These are phyloP conservation scores for Xylariaceae sp. DNA, from an alignment of 2,329 filamentous ascomycete genomes.

Conservation along the genomic window DNA sequence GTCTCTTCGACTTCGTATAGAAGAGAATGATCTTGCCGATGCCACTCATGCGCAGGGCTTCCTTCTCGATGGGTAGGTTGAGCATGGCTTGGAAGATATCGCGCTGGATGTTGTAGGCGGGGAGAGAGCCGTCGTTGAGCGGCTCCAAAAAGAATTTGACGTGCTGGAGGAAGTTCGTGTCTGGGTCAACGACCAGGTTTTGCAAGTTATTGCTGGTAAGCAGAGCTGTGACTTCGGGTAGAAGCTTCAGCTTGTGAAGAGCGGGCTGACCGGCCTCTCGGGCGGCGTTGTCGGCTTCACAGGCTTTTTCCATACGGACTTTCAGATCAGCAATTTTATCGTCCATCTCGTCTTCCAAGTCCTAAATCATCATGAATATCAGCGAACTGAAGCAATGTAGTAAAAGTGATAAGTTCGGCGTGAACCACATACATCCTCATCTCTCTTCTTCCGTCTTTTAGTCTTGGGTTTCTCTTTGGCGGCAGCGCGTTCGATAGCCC, in stretches of 20 bases:
- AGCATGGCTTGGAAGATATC: slow-evolving; percentile 85
- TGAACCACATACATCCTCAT: slow-evolving; percentile 74
- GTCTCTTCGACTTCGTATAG: slow-evolving; percentile 93
- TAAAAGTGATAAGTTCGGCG: background rate
- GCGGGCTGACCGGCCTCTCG: slow-evolving; percentile 82
- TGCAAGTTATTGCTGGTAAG: slow-evolving; percentile 90
- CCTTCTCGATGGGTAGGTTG: slow-evolving; percentile 87
- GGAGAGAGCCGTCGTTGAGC: slow-evolving; percentile 89
- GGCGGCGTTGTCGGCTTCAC: slow-evolving; percentile 82
- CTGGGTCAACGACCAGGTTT: slow-evolving; percentile 86
- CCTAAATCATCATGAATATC: slow-evolving; percentile 55
- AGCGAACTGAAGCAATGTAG: background rate
- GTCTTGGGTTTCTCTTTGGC: slow-evolving; percentile 82
- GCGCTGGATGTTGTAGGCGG: slow-evolving; percentile 96
- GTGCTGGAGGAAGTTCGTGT: slow-evolving; percentile 92
- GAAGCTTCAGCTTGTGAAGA: slow-evolving; percentile 89
- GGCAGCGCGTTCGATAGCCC: slow-evolving; percentile 85
- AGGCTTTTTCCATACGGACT: slow-evolving; percentile 87
- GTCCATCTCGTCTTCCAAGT: slow-evolving; percentile 89
- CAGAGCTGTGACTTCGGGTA: slow-evolving; percentile 86
- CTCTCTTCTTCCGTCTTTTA: slow-evolving; percentile 79
- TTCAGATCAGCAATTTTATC: slow-evolving; percentile 89
- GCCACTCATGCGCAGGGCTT: slow-evolving; percentile 85
- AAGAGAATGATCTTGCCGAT: slow-evolving; percentile 97
- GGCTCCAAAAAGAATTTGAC: slow-evolving; percentile 98